A percentile compares a stretch with the other conserved stretches of the same genome.
Evolutionary conservation across 768 basidiomycete species (phyloP).

Genomic region (Lenzites betulinus): DNA sequence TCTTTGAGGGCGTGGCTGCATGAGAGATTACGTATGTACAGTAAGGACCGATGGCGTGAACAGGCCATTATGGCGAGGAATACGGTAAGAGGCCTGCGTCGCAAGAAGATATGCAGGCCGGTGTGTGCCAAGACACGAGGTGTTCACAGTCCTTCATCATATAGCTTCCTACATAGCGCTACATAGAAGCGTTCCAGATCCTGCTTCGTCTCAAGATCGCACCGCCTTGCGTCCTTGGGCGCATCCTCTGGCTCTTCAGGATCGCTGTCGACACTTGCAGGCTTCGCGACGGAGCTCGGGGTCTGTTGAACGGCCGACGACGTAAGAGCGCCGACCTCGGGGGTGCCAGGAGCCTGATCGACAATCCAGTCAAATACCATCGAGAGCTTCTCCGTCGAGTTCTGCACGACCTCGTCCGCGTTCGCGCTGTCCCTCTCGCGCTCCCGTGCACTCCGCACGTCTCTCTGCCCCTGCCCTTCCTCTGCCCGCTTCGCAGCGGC

Average conservation of each 20-base stretch:
- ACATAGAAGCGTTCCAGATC: constrained; percentile 91
- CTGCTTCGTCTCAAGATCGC: constrained; percentile 62
- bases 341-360: constrained; percentile 51
- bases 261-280: neutral
- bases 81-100: no score
- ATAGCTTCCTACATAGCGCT: constrained; percentile 84
- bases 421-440: constrained; percentile 33
- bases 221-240: constrained; percentile 26
- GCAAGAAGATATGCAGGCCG: neutral
- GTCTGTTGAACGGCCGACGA: neutral
- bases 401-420: constrained; percentile 59
- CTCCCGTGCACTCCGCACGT: constrained; percentile 10
- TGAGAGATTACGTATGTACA: no score
- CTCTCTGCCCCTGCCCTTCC: neutral
- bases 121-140: neutral
- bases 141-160: constrained; percentile 83
- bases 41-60: neutral
- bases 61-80: no score
- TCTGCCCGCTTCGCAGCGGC: neutral
- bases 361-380: constrained; percentile 80
- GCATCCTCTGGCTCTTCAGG: constrained; percentile 14
- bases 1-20: no score
- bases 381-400: constrained; percentile 72
- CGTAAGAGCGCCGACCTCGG: constrained; percentile 1
- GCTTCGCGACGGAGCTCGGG: neutral